phyloP scores from a whole-genome alignment of 441 rosid genomes.

The Corymbia citriodora region DNA sequence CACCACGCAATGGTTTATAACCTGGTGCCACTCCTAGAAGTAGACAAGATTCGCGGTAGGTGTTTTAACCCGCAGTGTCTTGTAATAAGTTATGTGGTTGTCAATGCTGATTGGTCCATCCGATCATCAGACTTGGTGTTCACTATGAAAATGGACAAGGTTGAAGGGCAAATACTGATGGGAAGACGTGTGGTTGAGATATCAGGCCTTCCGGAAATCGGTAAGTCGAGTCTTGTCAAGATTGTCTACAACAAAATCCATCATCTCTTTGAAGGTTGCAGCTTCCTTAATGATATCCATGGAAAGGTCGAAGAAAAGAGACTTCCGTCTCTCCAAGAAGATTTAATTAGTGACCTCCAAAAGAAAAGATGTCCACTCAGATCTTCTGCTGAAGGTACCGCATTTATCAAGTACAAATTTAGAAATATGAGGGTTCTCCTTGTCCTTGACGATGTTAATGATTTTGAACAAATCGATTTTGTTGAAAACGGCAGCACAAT shows the following conservation, averaged over 20 bases:
- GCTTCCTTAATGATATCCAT: neutral
- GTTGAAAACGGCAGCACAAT: too few species aligned
- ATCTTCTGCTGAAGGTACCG: neutral
- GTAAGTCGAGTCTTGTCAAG: conserved; percentile 8
- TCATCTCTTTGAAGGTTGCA: neutral
- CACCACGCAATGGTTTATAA: neutral
- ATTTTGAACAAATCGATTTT: neutral
- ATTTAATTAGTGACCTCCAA: neutral
- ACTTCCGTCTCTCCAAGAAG: neutral
- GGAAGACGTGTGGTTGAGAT: neutral
- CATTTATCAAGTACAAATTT: neutral
- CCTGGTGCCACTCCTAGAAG: too few species aligned
- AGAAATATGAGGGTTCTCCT: neutral
- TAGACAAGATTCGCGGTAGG: too few species aligned
- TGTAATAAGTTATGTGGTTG: too few species aligned
- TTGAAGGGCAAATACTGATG: too few species aligned
- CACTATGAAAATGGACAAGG: too few species aligned
- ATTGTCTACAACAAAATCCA: neutral
- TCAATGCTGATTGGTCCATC: too few species aligned
- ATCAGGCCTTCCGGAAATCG: neutral
- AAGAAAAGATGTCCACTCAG: neutral
- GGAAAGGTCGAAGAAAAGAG: neutral
- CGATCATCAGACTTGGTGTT: too few species aligned
- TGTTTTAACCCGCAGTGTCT: too few species aligned
- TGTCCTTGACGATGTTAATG: neutral